These are phyloP conservation scores for Hyphopichia homilentoma DNA, from an alignment of 805 yeast species.

Conservation along the genomic window DNA sequence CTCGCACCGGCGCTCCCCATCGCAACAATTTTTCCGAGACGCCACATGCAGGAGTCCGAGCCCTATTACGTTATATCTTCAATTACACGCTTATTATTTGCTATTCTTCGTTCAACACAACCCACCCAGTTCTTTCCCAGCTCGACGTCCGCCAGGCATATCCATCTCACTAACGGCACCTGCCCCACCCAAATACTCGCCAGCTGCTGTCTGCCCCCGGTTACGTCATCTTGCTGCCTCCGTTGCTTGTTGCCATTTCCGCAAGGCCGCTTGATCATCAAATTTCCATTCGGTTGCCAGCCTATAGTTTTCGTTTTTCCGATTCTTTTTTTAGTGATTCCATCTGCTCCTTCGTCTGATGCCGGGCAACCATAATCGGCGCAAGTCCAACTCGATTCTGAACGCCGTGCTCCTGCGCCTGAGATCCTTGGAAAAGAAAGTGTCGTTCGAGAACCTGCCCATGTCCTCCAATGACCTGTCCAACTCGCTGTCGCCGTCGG, in stretches of 20 bases:
- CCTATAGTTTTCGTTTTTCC: no score
- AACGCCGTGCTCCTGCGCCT: constrained; percentile 12
- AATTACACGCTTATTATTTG: neutral
- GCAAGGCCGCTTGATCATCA: no score
- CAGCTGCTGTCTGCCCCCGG: no score
- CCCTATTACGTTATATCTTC: neutral
- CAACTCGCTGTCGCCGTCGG: constrained; percentile 4
- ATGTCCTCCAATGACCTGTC: constrained; percentile 8
- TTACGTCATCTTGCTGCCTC: no score
- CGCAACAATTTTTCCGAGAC: neutral
- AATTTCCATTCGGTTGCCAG: no score
- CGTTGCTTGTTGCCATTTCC: no score
- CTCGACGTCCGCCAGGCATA: no score
- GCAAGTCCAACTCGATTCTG: constrained; percentile 13
- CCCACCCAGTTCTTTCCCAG: neutral
- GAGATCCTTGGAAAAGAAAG: constrained; percentile 9
- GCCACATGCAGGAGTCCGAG: constrained; percentile 2
- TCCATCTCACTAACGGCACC: no score
- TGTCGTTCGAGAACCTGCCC: constrained; percentile 15
- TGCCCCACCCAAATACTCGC: no score
- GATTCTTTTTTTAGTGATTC: no score
- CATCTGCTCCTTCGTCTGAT: constrained; percentile 1
- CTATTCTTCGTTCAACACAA: neutral
- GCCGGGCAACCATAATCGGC: constrained; percentile 1
- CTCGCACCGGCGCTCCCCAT: neutral